These are phyloP conservation scores for Streptanthus diversifolius DNA, from an alignment of 345 rosid genomes.

Conservation along the genomic window DNA sequence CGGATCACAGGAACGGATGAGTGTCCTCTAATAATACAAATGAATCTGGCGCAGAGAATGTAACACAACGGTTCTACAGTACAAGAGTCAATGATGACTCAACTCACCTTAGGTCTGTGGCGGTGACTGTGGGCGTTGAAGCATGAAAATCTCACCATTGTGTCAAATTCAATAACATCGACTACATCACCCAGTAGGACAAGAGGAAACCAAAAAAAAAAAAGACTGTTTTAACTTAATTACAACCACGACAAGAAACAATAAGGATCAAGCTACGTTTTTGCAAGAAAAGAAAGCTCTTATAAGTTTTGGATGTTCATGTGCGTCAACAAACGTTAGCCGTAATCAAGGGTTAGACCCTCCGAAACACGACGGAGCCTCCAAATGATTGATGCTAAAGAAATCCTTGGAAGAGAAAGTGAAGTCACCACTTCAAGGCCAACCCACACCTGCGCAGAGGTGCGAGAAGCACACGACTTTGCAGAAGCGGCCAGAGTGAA, in stretches of 20 bases:
- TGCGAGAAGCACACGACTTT: constrained; percentile 69
- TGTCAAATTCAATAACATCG: constrained; percentile 20
- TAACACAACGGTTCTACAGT: constrained; percentile 3
- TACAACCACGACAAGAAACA: constrained; percentile 31
- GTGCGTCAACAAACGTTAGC: constrained; percentile 52
- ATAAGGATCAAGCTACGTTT: constrained; percentile 17
- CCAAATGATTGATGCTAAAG: constrained; percentile 84
- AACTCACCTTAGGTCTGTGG: constrained; percentile 65
- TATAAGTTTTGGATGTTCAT: constrained; percentile 27
- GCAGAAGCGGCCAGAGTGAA: constrained; percentile 99
- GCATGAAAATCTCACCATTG: constrained; percentile 92
- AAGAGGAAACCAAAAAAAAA: not conserved
- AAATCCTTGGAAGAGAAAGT: constrained; percentile 62
- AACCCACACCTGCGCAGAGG: constrained; percentile 94
- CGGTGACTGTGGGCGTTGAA: constrained; percentile 52
- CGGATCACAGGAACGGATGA: constrained; percentile 35
- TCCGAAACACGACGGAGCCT: constrained; percentile 81
- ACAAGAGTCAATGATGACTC: constrained; percentile 13
- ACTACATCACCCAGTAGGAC: constrained; percentile 27
- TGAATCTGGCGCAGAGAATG: constrained; percentile 13
- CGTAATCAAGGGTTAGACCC: constrained; percentile 91
- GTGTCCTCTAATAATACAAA: constrained; percentile 37
- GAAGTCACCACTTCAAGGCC: constrained; percentile 47
- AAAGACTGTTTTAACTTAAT: constrained; percentile 12
- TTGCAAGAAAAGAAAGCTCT: constrained; percentile 14